Evolutionary conservation across 345 rosid genomes (phyloP).

Genomic region (Euphorbia lathyris): DNA sequence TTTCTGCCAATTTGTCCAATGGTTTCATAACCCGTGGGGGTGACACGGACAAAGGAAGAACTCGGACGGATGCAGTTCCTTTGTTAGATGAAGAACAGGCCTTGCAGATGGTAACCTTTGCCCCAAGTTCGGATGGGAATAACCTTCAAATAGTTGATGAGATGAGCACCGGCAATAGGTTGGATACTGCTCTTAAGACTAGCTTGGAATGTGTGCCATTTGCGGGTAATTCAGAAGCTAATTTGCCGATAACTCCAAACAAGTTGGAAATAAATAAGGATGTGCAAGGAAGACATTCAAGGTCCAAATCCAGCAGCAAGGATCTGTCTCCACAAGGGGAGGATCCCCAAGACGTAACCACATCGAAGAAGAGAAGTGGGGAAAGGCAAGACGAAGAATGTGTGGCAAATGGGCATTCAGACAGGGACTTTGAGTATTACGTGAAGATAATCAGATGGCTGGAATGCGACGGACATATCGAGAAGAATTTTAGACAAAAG

Average conservation of each 20-base stretch:
- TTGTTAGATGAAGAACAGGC: slow-evolving; percentile 31
- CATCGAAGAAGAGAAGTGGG: slow-evolving; percentile 47
- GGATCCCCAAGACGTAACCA: slow-evolving; percentile 54
- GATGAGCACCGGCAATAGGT: slow-evolving; percentile 39
- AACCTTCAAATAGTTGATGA: slow-evolving; percentile 40
- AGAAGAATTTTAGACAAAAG: slow-evolving; percentile 87
- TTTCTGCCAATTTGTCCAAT: slow-evolving; percentile 29
- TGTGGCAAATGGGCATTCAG: slow-evolving; percentile 41
- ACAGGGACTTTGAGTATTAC: slow-evolving; percentile 68
- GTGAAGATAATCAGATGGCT: slow-evolving; percentile 77
- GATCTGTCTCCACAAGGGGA: slow-evolving; percentile 41
- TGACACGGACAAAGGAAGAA: slow-evolving; percentile 26
- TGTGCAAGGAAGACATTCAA: slow-evolving; percentile 43
- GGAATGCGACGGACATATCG: slow-evolving; percentile 83
- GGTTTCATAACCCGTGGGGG: slow-evolving; percentile 30
- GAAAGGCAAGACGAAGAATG: slow-evolving; percentile 45
- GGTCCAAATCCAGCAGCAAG: slow-evolving; percentile 43
- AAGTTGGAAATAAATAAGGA: slow-evolving; percentile 58
- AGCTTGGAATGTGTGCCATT: slow-evolving; percentile 46
- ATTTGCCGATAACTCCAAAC: slow-evolving; percentile 75
- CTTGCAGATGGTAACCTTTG: slow-evolving; percentile 20
- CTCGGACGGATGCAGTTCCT: slow-evolving; percentile 33
- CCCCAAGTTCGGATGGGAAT: slow-evolving; percentile 29
- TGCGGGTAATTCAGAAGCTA: slow-evolving; percentile 41
- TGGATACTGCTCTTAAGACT: slow-evolving; percentile 37